Evolutionary conservation across 2,329 filamentous ascomycete species (phyloP).

Genomic region (Talaromyces sp.): DNA sequence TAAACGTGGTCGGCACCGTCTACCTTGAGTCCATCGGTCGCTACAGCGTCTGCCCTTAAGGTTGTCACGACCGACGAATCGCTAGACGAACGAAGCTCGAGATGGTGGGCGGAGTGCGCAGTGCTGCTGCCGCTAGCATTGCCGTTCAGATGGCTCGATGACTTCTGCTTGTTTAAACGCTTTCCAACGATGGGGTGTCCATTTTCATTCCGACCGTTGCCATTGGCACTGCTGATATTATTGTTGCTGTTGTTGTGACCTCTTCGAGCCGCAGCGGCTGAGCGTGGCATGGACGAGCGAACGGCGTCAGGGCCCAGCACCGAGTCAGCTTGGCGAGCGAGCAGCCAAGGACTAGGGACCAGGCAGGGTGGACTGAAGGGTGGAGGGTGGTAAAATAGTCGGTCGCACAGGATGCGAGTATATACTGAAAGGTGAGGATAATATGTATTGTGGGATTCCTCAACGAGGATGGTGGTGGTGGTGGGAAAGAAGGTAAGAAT

Average conservation of each 20-base stretch:
- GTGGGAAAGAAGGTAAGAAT: slow-evolving; percentile 14
- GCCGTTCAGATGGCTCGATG: slow-evolving; percentile 54
- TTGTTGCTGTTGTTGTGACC: slow-evolving; percentile 56
- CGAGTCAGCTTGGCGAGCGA: slow-evolving; percentile 48
- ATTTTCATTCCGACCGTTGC: slow-evolving; percentile 78
- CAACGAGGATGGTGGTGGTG: slow-evolving; percentile 18
- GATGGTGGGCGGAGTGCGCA: slow-evolving; percentile 35
- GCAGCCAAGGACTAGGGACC: slow-evolving; percentile 46
- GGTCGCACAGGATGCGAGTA: neutral
- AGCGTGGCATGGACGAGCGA: slow-evolving; percentile 49
- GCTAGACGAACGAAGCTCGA: slow-evolving; percentile 40
- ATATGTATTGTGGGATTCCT: slow-evolving; percentile 16
- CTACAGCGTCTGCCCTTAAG: slow-evolving; percentile 25
- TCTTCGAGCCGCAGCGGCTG: slow-evolving; percentile 48
- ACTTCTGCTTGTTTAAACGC: slow-evolving; percentile 59
- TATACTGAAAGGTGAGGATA: slow-evolving; percentile 4
- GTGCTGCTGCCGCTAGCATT: slow-evolving; percentile 44
- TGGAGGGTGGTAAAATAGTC: neutral
- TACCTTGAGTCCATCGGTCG: slow-evolving; percentile 30
- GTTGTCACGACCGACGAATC: slow-evolving; percentile 32
- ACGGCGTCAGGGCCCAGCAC: slow-evolving; percentile 38
- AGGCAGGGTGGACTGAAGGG: slow-evolving; percentile 24
- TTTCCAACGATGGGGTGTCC: slow-evolving; percentile 76
- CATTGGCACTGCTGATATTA: slow-evolving; percentile 45
- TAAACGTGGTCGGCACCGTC: slow-evolving; percentile 34